These are phyloP conservation scores for Saccharomycopsis guyanensis DNA, from an alignment of 805 yeast genomes.

Conservation along the genomic window DNA sequence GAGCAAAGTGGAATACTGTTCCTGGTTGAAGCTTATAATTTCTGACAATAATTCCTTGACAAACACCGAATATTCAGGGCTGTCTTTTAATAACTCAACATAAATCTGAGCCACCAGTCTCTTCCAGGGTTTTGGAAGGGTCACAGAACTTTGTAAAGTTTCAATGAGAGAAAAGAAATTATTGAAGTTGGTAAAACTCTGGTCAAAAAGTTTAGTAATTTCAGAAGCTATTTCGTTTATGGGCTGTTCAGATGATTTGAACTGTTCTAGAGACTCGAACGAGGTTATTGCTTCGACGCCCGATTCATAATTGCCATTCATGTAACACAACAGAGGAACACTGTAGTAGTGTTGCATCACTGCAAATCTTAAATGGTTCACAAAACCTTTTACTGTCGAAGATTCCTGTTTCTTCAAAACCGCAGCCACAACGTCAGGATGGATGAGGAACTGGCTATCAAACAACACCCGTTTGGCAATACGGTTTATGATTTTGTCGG, in stretches of 20 bases:
- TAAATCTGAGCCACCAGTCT: not conserved
- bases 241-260: too few species aligned
- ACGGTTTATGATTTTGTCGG: conserved; percentile 2
- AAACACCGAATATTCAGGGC: not conserved
- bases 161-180: not conserved
- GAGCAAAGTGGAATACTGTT: not conserved
- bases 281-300: too few species aligned
- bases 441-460: conserved; percentile 3
- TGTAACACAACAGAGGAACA: too few species aligned
- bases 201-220: not conserved
- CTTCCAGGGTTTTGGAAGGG: not conserved
- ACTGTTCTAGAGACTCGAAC: too few species aligned
- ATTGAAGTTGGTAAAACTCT: not conserved
- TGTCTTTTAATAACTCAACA: not conserved
- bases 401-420: not conserved
- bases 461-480: conserved; percentile 4
- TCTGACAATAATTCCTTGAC: not conserved
- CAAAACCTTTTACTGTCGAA: conserved; percentile 3
- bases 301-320: too few species aligned
- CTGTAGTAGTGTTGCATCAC: conserved; percentile 16
- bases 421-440: conserved; percentile 8
- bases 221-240: too few species aligned
- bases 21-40: not conserved
- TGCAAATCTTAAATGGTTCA: conserved; percentile 10
- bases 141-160: not conserved